Conservation (phyloP, 805 yeast species). For the Yamadazyma laniorum region DNA sequence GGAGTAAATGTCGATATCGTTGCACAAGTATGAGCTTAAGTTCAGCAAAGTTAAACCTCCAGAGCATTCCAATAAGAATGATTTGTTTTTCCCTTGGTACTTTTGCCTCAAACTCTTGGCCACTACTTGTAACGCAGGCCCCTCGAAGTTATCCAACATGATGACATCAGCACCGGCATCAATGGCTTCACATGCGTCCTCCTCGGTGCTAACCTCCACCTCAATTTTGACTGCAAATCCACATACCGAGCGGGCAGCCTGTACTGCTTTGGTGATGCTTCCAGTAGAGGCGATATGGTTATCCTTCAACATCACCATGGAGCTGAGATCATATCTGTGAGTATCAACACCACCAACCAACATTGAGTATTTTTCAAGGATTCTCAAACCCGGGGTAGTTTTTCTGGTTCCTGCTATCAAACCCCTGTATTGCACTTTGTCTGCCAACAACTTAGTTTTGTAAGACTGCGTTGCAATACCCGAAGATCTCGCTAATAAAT, state of each 20-base stretch:
- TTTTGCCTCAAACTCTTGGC: conserved; percentile 60
- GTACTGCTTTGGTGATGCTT: conserved; percentile 81
- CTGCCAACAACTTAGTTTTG: conserved; percentile 58
- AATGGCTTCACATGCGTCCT: conserved; percentile 89
- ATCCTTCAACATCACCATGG: conserved; percentile 96
- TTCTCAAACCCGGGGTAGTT: conserved; percentile 94
- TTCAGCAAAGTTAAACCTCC: conserved; percentile 83
- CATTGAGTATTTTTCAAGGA: conserved; percentile 91
- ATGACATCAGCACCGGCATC: conserved; percentile 93
- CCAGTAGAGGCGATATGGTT: conserved; percentile 94
- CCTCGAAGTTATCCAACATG: conserved; percentile 87
- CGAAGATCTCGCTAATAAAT: conserved; percentile 75
- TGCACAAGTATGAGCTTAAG: conserved; percentile 60
- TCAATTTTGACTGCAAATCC: conserved; percentile 91
- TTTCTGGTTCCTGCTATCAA: conserved; percentile 93
- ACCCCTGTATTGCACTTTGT: conserved; percentile 69
- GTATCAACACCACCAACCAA: conserved; percentile 92
- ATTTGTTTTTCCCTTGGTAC: conserved; percentile 47
- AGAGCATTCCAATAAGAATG: conserved; percentile 80
- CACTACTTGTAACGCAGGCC: conserved; percentile 59
- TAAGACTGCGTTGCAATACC: conserved; percentile 83
- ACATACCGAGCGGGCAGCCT: conserved; percentile 71
- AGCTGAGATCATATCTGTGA: conserved; percentile 85
- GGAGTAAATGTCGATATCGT: conserved; percentile 84
- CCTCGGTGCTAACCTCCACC: conserved; percentile 84